Conservation (phyloP, 768 basidiomycete species). For the Basidioascus undulatus region DNA sequence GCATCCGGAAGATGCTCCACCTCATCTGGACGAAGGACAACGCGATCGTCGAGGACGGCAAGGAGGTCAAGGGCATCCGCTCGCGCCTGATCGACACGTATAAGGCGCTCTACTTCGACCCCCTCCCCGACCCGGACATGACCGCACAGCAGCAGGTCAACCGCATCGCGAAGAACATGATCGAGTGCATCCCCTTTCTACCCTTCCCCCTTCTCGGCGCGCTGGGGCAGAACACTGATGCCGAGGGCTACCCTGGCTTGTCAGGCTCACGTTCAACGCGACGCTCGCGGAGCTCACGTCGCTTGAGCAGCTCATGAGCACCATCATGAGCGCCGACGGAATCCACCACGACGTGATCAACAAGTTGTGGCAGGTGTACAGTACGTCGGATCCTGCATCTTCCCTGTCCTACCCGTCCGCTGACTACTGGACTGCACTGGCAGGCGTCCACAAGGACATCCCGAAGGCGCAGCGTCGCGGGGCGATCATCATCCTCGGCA, state of each 20-base stretch:
- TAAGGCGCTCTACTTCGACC: constrained; percentile 65
- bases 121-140: constrained; percentile 33
- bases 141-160: constrained; percentile 67
- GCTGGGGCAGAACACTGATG: background rate
- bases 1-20: constrained; percentile 89
- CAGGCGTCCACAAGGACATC: constrained; percentile 49
- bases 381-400: constrained; percentile 26
- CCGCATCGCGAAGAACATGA: constrained; percentile 86
- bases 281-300: constrained; percentile 88
- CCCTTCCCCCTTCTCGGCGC: background rate
- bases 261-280: constrained; percentile 68
- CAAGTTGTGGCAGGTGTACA: constrained; percentile 91
- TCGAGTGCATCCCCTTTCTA: constrained; percentile 48
- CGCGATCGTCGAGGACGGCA: constrained; percentile 35
- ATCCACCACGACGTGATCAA: constrained; percentile 63
- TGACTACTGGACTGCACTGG: background rate
- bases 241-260: constrained; percentile 2
- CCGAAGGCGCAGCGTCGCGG: constrained; percentile 73
- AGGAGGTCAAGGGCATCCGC: constrained; percentile 67
- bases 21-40: constrained; percentile 94
- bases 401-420: background rate
- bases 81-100: constrained; percentile 75
- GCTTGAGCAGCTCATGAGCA: constrained; percentile 85
- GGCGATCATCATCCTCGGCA: constrained; percentile 86
- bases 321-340: constrained; percentile 74